Evolutionary conservation across 768 basidiomycete genomes (phyloP), one percentile per base, ranked within the genome.

Genomic region (Austroboletus festivus): DNA sequence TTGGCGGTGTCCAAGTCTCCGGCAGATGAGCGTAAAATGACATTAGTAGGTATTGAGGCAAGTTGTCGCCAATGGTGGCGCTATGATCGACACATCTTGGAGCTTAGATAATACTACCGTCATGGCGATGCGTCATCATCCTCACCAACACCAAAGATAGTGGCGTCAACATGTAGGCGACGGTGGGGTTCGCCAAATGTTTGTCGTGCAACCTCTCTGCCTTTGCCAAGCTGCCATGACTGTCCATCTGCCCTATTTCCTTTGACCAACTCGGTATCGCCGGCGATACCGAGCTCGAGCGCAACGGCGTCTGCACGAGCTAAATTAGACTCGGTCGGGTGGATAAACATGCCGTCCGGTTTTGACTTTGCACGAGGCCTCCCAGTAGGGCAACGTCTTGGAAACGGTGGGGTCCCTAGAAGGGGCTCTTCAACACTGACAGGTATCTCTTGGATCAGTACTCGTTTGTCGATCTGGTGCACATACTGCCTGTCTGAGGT

Each of bases 301-400:
- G 81, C 81, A n/a, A 67, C 73, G 9, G 77, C 80, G 50, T 86
- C 83, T 3, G 84, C 84, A 30, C 84, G 81, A 6, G 82, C 82
- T 52, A 83, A 57, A 58, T 84, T 85, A 31, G 82, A 84, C 37
- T 81, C 62, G 37, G 63, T 64, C 2, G 85, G 83, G 56, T 85
- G 83, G 42, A 85, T 84, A 55, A 79, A 80, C 43, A 85, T 80
- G 31, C 60, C 67, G 11, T 76, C 76, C 3, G 83, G 81, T 57
- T 80, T 83, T 39, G 79, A 74, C 61, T 69, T 79, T 13, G 75
- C 68, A 47, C 77, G 77, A 15, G 73, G 66, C 16, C 74, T 38
- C 39, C 52, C 51, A 3, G 60, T 9, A 31, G 16, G 43, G n/a
- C 33, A 47, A 41, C 40, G 52, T 8, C 48, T 34, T 16, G 38